Evolutionary conservation across 306 rosid genomes (phyloP), one percentile per base, ranked within the genome.

Genomic region (Medicago ruthenica): DNA sequence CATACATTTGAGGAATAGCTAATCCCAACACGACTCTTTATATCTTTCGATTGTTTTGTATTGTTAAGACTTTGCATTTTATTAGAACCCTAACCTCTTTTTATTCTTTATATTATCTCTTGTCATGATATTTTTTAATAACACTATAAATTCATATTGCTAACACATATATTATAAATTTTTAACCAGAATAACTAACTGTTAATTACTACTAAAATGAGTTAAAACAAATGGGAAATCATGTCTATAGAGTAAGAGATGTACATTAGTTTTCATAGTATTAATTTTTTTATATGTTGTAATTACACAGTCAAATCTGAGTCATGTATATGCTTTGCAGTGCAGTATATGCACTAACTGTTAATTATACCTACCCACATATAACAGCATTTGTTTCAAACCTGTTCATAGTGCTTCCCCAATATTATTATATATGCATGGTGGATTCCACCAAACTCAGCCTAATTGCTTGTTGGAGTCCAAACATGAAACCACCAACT

Each of bases 401-500:
- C 9, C 1, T 82, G 65, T 42, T 64, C 66, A 53, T 50, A 70
- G 88, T 82, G 85, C 83, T 73, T 85, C 83, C 70, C 67, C 60
- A 80, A 72, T 81, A 61, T 73, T 73, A 67, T 34, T 41, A 41
- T 65, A 39, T 76, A 45, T 76, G 54, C 57, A 77, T 76, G 83
- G 83, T 85, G 97, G 86, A 86, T 80, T 89, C 91, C 94, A 87
- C 93, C 92, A 78, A 78, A 45, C 73, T 70, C 31, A 80, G 63
- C 59, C 80, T 70, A 72, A 78, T 75, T 62, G 68, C 85, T 80
- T 47, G 85, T 81, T 91, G 93, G 92, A 87, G 73, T 91, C 97
- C 94, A 72, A 84, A 85, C 67, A 75, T 83, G 92, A 89, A 87
- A 83, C 87, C 97, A 91, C 91, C 76, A 87, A 81, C 92, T 89